phyloP scores from a whole-genome alignment of 495 filamentous ascomycete genomes.

The Aspergillus mulundensis region DNA sequence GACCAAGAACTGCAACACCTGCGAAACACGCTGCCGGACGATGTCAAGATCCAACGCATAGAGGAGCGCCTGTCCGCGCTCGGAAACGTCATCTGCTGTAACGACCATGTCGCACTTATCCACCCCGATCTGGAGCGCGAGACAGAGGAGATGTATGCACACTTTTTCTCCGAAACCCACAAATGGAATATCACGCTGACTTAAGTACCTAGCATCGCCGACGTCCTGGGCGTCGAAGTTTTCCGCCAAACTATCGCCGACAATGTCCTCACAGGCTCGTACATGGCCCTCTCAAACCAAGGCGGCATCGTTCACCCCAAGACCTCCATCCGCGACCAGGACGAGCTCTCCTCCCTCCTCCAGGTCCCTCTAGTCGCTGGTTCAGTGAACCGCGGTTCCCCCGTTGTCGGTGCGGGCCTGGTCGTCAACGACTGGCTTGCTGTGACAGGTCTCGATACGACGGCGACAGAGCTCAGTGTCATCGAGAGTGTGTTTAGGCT shows the following conservation, averaged over 20 bases:
- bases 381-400: conserved; percentile 83
- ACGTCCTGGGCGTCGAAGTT: conserved; percentile 95
- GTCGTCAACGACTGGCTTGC: conserved; percentile 99
- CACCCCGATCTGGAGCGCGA: conserved; percentile 97
- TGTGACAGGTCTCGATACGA: conserved; percentile 93
- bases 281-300: conserved; percentile 95
- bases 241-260: conserved; percentile 97
- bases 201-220: conserved; percentile 81
- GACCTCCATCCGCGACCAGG: conserved; percentile 93
- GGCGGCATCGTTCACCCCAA: conserved; percentile 97
- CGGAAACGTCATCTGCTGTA: conserved; percentile 93
- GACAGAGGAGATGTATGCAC: conserved; percentile 73
- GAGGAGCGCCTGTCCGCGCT: conserved; percentile 95
- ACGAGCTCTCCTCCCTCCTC: conserved; percentile 88
- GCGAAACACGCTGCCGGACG: conserved; percentile 86
- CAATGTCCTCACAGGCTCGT: conserved; percentile 91
- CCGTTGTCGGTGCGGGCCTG: conserved; percentile 96
- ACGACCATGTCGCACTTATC: conserved; percentile 94
- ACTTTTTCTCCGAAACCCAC: not conserved
- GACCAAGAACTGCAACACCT: conserved; percentile 98
- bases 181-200: too few species aligned
- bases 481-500: conserved; percentile 92
- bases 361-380: conserved; percentile 96
- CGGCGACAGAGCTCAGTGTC: conserved; percentile 92
- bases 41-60: conserved; percentile 88